Evolutionary conservation across 441 rosid species (phyloP), one percentile per base, ranked within the genome.

Genomic region (Melastoma candidum): DNA sequence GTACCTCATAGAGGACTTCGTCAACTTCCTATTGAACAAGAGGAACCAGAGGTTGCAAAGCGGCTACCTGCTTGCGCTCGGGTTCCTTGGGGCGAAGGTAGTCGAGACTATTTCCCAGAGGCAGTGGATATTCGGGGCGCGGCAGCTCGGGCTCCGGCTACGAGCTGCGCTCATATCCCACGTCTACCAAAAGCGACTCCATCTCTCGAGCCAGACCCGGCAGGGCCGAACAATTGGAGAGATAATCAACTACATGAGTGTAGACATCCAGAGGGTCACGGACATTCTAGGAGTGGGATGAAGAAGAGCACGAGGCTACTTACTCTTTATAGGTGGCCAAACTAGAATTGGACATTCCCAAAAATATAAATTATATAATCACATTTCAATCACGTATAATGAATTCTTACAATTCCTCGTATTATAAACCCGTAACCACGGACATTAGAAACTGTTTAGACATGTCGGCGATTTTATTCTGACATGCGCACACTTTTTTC

Each of bases 101-200:
- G 75, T 93, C 1, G 98, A 93, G 78, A 86, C 95, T 44, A 71
- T 77, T 57, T 64, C 93, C 51, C 96, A 93, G 77, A 77, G 98
- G 70, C 97, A 93, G 71, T 93, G 98, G 98, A 78, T 92, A 68
- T 93, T 93, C 27, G 95, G 97, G 45, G 97, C 97, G 58, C 89
- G 95, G 14, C 97, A 84, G 64, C 74, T 93, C 13, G 98, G 98
- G 49, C 75, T 93, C 60, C 84, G 87, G 45, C 77, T 88, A 7
- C 69, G 98, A 70, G 89, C 90, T 57, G 82, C 93, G 68, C 67
- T 93, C 70, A 86, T 79, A 70, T 75, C 95, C 3, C 89, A 73
- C 36, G 83, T 93, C 61, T 93, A 88, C 77, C 80, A 68, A 52
- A 93, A 93, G 60, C 97, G 98, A 39, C 71, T 85, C 26, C 60